Conservation (phyloP, 2,329 filamentous ascomycete species). For the Pseudogymnoascus sp. region DNA sequence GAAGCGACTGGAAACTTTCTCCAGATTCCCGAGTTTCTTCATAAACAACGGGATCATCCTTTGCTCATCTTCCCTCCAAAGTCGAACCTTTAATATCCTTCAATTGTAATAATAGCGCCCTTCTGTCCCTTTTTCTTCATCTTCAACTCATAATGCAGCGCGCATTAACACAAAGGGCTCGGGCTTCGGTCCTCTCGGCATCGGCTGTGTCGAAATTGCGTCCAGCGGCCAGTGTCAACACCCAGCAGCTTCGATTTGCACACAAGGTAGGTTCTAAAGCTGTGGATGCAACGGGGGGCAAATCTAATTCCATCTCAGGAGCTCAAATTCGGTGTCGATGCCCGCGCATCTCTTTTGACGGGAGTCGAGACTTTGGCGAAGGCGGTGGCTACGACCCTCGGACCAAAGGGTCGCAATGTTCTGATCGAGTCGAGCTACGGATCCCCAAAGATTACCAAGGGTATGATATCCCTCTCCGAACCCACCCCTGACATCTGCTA, state of each 20-base stretch:
- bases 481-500: slow-evolving; percentile 8
- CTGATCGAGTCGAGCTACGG: slow-evolving; percentile 97
- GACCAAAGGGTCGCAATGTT: slow-evolving; percentile 97
- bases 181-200: slow-evolving; percentile 70
- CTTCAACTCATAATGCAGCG: slow-evolving; percentile 72
- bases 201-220: slow-evolving; percentile 58
- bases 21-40: slow-evolving; percentile 3
- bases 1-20: slow-evolving; percentile 8
- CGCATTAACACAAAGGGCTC: slow-evolving; percentile 72
- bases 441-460: slow-evolving; percentile 99
- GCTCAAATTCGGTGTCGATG: slow-evolving; percentile 97
- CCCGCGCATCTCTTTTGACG: slow-evolving; percentile 74
- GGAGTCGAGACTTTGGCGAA: slow-evolving; percentile 96
- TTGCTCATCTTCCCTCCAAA: slow-evolving; percentile 8
- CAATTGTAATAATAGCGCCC: slow-evolving; percentile 9
- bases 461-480: slow-evolving; percentile 41
- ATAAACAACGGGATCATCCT: slow-evolving; percentile 2
- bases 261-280: slow-evolving; percentile 67
- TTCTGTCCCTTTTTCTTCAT: slow-evolving; percentile 3
- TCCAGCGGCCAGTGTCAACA: slow-evolving; percentile 53
- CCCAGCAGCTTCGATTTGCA: slow-evolving; percentile 90
- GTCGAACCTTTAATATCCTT: slow-evolving; percentile 7
- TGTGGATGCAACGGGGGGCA: background rate
- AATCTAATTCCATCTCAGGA: slow-evolving; percentile 49
- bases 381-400: slow-evolving; percentile 91